Conservation (phyloP, 768 basidiomycete genomes). For the Exidia glandulosa region DNA sequence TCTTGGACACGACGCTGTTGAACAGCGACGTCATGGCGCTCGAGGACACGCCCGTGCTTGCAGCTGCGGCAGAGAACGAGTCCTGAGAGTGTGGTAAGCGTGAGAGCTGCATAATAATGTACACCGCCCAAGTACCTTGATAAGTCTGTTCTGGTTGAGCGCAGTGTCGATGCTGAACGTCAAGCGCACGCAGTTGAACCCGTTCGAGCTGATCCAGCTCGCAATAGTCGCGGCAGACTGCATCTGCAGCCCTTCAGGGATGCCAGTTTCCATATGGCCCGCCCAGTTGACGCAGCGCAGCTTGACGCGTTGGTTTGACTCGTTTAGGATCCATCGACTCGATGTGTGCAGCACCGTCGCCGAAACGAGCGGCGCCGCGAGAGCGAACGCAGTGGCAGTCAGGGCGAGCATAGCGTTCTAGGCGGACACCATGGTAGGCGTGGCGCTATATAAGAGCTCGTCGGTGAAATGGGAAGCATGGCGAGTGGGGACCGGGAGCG, state of each 20-base stretch:
- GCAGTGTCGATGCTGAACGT: neutral
- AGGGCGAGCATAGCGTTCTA: neutral
- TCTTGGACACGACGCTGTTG: neutral
- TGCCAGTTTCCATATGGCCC: neutral
- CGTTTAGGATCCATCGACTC: neutral
- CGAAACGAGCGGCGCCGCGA: neutral
- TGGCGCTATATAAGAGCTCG: neutral
- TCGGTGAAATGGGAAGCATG: neutral
- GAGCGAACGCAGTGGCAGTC: neutral
- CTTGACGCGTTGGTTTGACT: neutral
- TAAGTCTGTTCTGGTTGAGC: neutral
- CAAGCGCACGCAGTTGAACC: neutral
- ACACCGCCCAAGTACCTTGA: too few relatives aligned
- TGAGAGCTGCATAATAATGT: too few relatives aligned
- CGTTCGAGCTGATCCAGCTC: neutral
- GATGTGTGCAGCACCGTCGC: neutral
- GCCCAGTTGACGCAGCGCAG: constrained; percentile 1
- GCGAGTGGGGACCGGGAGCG: neutral
- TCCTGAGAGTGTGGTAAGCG: too few relatives aligned
- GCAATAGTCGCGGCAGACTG: neutral
- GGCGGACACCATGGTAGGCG: neutral
- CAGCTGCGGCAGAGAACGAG: neutral
- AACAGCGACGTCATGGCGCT: neutral
- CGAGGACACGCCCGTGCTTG: neutral
- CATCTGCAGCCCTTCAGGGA: neutral